phyloP scores from a whole-genome alignment of 495 filamentous ascomycete species.

The Aspergillus baeticus region DNA sequence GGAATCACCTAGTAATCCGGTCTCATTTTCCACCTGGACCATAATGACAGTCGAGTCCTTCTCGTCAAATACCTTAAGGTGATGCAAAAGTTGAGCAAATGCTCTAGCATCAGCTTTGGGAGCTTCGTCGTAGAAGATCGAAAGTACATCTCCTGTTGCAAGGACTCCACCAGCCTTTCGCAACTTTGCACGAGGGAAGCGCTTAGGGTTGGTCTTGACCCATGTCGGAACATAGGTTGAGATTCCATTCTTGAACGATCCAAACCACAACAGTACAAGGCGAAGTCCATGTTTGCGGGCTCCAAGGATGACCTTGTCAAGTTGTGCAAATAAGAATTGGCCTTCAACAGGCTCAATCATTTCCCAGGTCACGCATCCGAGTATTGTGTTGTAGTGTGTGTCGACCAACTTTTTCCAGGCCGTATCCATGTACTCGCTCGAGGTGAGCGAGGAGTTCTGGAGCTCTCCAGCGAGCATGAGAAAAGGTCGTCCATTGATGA shows the following conservation, averaged over 20 bases:
- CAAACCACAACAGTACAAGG: slow-evolving; percentile 52
- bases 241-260: slow-evolving; percentile 50
- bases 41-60: slow-evolving; percentile 43
- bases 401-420: slow-evolving; percentile 43
- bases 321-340: slow-evolving; percentile 42
- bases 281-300: slow-evolving; percentile 40
- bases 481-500: slow-evolving; percentile 47
- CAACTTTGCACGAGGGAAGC: slow-evolving; percentile 42
- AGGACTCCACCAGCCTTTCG: slow-evolving; percentile 19
- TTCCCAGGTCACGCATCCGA: slow-evolving; percentile 53
- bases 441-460: slow-evolving; percentile 50
- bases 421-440: slow-evolving; percentile 41
- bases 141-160: slow-evolving; percentile 32
- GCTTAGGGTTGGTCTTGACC: slow-evolving; percentile 42
- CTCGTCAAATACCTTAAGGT: slow-evolving; percentile 39
- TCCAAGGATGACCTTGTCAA: slow-evolving; percentile 41
- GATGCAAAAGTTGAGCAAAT: slow-evolving; percentile 35
- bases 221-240: slow-evolving; percentile 43
- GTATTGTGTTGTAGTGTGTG: slow-evolving; percentile 46
- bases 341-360: slow-evolving; percentile 47
- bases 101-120: slow-evolving; percentile 39
- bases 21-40: slow-evolving; percentile 52
- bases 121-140: slow-evolving; percentile 36
- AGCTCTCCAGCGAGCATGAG: slow-evolving; percentile 46
- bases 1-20: slow-evolving; percentile 45